These are phyloP conservation scores for Oryza rufipogon DNA, from an alignment of 176 grass and related monocot genomes.

Conservation along the genomic window DNA sequence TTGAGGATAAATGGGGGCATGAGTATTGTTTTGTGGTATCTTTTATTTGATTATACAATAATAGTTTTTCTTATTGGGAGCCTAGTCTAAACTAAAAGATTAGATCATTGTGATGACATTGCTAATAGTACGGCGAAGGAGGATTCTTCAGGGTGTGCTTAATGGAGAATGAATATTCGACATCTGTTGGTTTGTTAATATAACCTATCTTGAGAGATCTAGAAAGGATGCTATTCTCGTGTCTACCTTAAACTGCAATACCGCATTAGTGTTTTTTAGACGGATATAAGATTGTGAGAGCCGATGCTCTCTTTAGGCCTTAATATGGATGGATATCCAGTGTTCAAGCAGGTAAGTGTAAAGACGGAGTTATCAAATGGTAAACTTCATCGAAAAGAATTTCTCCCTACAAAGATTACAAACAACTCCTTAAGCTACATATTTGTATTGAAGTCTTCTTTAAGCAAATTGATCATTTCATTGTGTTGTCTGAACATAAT, in stretches of 20 bases:
- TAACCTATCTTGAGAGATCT: not conserved
- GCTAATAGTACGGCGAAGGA: not conserved
- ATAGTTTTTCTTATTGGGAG: conserved; percentile 3
- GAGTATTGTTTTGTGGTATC: conserved; percentile 29
- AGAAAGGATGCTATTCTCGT: not conserved
- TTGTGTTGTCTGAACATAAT: conserved; percentile 19
- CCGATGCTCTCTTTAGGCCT: not conserved
- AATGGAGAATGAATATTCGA: not conserved
- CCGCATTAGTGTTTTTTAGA: not conserved
- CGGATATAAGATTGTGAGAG: not conserved
- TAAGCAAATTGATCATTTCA: conserved; percentile 21
- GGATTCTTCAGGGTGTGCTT: not conserved
- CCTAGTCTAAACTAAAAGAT: not conserved
- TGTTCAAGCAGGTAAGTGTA: not conserved
- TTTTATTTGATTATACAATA: conserved; percentile 10
- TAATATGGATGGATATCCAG: conserved; percentile 1
- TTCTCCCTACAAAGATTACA: not conserved
- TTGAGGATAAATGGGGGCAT: conserved; percentile 9
- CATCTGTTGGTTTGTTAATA: not conserved
- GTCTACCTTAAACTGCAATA: conserved; percentile 1
- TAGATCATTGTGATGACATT: not conserved
- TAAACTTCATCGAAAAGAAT: not conserved
- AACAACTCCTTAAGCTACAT: conserved; percentile 6
- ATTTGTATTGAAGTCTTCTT: conserved; percentile 24
- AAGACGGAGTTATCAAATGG: not conserved